Evolutionary conservation across 108 stramenopile species (phyloP).

Genomic region (Nitzschia putrida): DNA sequence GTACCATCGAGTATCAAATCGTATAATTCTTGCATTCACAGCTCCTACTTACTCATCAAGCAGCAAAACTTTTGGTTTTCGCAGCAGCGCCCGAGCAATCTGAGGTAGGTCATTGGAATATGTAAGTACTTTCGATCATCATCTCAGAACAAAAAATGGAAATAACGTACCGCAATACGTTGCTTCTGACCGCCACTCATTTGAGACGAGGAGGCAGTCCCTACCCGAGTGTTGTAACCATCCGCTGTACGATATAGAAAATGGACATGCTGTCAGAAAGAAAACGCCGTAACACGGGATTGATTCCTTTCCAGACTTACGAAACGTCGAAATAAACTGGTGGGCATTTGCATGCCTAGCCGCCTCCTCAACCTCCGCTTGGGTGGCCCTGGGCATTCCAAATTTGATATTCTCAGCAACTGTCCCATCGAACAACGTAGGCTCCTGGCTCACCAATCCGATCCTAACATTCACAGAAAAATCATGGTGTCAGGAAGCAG

Average conservation of each 20-base stretch:
- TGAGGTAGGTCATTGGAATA: constrained; percentile 40
- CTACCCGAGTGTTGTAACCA: constrained; percentile 51
- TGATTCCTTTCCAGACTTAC: constrained; percentile 17
- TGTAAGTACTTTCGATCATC: neutral
- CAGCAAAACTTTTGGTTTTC: constrained; percentile 62
- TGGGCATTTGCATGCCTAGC: constrained; percentile 78
- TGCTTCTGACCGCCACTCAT: constrained; percentile 67
- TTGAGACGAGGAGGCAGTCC: constrained; percentile 16
- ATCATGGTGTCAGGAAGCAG: no score
- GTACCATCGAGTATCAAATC: no score
- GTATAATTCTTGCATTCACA: no score
- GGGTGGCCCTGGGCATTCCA: constrained; percentile 48
- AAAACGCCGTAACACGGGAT: constrained; percentile 8
- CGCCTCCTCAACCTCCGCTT: constrained; percentile 53
- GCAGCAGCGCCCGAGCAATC: constrained; percentile 85
- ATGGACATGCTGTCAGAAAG: neutral
- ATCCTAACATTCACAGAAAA: no score
- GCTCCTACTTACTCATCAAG: constrained; percentile 45
- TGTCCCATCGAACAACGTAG: constrained; percentile 67
- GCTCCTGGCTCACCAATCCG: constrained; percentile 56
- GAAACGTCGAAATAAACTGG: constrained; percentile 58
- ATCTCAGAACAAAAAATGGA: neutral
- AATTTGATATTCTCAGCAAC: constrained; percentile 80
- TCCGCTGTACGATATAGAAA: constrained; percentile 23
- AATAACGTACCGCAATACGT: constrained; percentile 59